Evolutionary conservation across 2,329 filamentous ascomycete genomes (phyloP).

Genomic region (Claviceps citrina): DNA sequence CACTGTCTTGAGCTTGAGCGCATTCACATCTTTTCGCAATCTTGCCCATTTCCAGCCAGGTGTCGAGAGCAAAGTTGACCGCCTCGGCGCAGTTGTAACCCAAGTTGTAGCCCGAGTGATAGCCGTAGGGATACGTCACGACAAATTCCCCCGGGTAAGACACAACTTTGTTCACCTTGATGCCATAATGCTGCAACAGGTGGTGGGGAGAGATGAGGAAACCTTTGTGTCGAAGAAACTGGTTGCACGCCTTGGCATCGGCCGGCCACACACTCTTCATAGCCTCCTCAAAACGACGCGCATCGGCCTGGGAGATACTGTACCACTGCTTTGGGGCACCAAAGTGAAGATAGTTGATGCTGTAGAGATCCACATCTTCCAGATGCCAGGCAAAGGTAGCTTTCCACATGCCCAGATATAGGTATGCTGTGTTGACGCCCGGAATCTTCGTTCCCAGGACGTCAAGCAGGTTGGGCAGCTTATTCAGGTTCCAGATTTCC

Average conservation of each 20-base stretch:
- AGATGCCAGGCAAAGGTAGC: conserved; percentile 98
- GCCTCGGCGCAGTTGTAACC: conserved; percentile 98
- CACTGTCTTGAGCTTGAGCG: conserved; percentile 85
- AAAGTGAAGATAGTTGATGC: conserved; percentile 98
- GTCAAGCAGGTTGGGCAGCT: conserved; percentile 83
- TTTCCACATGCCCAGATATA: conserved; percentile 99
- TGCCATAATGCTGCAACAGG: conserved; percentile 74
- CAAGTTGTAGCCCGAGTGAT: conserved; percentile 94
- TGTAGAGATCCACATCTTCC: conserved; percentile 96
- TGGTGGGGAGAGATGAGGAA: conserved; percentile 89
- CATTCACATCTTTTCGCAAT: conserved; percentile 96
- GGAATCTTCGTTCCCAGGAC: conserved; percentile 90
- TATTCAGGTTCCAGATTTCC: conserved; percentile 84
- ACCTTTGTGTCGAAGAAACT: conserved; percentile 94
- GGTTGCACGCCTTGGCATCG: conserved; percentile 87
- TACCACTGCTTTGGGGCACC: conserved; percentile 99
- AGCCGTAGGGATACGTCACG: conserved; percentile 95
- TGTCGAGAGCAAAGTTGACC: conserved; percentile 92
- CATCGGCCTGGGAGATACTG: conserved; percentile 92
- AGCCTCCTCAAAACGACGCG: conserved; percentile 77
- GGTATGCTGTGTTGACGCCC: conserved; percentile 92
- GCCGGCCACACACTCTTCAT: conserved; percentile 94
- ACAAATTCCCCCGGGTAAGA: conserved; percentile 96
- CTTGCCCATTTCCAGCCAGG: conserved; percentile 87
- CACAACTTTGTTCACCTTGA: conserved; percentile 89